Evolutionary conservation across 2,329 filamentous ascomycete genomes (phyloP), one percentile per base, ranked within the genome.

Genomic region (Penicillium expansum): DNA sequence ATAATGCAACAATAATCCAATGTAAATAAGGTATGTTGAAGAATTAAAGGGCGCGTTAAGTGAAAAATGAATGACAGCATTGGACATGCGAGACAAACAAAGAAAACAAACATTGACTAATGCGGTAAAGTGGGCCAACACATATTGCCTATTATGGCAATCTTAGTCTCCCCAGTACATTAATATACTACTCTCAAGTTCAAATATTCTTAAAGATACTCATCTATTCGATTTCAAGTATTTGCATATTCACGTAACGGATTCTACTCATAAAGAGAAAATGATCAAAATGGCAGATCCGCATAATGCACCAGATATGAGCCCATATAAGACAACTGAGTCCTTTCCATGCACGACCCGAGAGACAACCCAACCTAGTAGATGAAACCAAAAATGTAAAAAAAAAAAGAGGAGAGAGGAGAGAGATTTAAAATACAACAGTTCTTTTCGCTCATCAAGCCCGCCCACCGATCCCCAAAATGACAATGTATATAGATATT

Each of bases 391-490:
- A 63, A 56, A 54, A 55, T 56, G 59, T 38, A 48, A 48, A 59
- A 54, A 52, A 53, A 58, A 61, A 54, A n/a, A 47, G 50, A 29
- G 56, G 51, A 64, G 71, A 74, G 72, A 70, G 72, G 71, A 71
- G 71, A 74, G 70, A 69, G 67, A 71, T 70, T 65, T 70, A 69
- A 62, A 63, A 54, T 67, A 63, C 59, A 67, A 52, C 32, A 62
- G 22, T 59, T 56, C 37, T 67, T 68, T 62, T 62, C 68, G 65
- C 66, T 69, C 67, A 69, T 69, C 66, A 67, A 66, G 61, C 63
- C 59, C 56, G 57, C 62, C 52, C 56, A 62, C 59, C 53, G 61
- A 59, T 62, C 62, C 62, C 55, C 54, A 61, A 64, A 58, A 65
- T 44, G 58, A 66, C 60, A 58, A 65, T 64, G 55, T 51, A 57